phyloP scores from a whole-genome alignment of 768 basidiomycete species.

The Suillus sp. region DNA sequence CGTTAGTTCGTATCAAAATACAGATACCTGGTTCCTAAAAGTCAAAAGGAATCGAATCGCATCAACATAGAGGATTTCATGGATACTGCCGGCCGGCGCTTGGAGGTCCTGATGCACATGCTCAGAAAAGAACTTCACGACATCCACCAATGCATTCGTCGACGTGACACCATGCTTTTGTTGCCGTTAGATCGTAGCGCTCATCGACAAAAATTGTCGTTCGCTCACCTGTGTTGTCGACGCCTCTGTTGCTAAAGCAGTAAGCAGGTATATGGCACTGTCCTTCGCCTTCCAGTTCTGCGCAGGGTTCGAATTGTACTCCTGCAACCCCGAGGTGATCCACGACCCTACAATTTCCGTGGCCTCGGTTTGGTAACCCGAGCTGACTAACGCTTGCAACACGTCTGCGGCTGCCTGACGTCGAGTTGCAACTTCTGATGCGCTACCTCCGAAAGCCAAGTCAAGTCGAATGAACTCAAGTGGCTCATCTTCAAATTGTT shows the following conservation, averaged over 20 bases:
- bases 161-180: conserved; percentile 88
- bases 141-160: conserved; percentile 88
- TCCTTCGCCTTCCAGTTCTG: conserved; percentile 91
- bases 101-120: conserved; percentile 88
- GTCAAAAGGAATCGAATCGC: conserved; percentile 94
- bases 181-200: conserved; percentile 11
- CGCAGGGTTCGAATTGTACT: conserved; percentile 62
- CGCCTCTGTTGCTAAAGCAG: conserved; percentile 90
- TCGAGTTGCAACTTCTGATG: conserved; percentile 77
- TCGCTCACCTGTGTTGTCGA: conserved; percentile 74
- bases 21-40: conserved; percentile 88
- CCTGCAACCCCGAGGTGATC: conserved; percentile 71
- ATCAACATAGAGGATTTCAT: conserved; percentile 93
- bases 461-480: conserved; percentile 92
- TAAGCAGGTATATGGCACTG: conserved; percentile 88
- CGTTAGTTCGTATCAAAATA: background rate
- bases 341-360: conserved; percentile 87
- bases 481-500: conserved; percentile 97
- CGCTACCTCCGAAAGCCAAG: conserved; percentile 53
- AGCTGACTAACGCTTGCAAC: conserved; percentile 84
- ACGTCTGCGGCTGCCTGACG: conserved; percentile 95
- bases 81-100: conserved; percentile 63
- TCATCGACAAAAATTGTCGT: background rate
- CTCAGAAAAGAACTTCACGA: conserved; percentile 94
- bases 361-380: conserved; percentile 80